Base-by-base conservation (phyloP, 2,329 filamentous ascomycete genomes). In the Hymenoscyphus linearis region DNA sequence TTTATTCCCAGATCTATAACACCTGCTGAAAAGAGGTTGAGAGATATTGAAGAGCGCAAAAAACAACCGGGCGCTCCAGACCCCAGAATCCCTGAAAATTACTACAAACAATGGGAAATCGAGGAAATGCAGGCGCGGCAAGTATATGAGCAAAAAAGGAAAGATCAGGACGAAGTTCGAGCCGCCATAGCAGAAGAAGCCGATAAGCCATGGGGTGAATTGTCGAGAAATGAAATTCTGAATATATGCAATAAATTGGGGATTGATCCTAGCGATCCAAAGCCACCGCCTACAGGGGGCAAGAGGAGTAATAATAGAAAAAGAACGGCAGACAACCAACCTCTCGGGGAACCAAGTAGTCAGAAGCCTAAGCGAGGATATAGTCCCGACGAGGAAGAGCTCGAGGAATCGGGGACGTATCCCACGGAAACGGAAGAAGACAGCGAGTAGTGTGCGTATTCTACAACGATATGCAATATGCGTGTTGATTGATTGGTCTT, bases 91-190 rank as follows among this genome's bases (percentile, higher is more conserved):
- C 55, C 59, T 1, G 66, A 68, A 14, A 60, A 64, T 53, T 69
- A 66, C 25, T 59, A 66, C 55, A 63, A 60, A 16, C 60, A 59
- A 55, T 56, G 47, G 16, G 66, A 68, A 44, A 64, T 69, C 27
- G 36, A 25, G 16, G 34, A 36, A 9, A 59, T 65, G 7, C 58
- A 58, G 14, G 27, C 18, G 5, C 37, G 40, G 4, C 37, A 64
- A 18, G 60, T 18, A 16, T 47, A 47, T 22, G n/a, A 22, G 2
- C 40, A 47, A 7, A n/a, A 18, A 47, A 22, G 18, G 10, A 31
- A 31, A 31, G 10, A 31, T 9, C 31, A 31, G 31, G 31, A 31
- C 6, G 31, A 31, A 47, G n/a, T 9, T 25, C 5, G 22, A 22
- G 40, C 40, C 22, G 6, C 18, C 12, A 22, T 47, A 9, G 40